These are phyloP conservation scores for Pseudogymnoascus sp. DNA, from an alignment of 2,329 filamentous ascomycete species.

Conservation along the genomic window DNA sequence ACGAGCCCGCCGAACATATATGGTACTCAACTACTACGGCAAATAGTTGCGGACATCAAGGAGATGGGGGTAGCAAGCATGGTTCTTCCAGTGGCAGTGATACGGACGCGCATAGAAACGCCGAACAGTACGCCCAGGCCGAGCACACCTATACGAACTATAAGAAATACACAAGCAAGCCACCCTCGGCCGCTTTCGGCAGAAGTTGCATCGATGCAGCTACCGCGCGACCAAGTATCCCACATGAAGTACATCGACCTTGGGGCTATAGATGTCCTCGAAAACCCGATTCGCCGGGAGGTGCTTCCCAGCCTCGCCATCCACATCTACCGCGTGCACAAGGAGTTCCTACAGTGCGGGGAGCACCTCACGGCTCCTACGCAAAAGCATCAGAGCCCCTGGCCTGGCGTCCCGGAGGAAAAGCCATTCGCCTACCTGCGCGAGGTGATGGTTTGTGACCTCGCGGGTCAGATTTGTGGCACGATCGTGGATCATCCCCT, in stretches of 20 bases:
- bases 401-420: slow-evolving; percentile 80
- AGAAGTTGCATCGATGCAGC: slow-evolving; percentile 28
- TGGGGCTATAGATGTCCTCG: slow-evolving; percentile 79
- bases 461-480: slow-evolving; percentile 85
- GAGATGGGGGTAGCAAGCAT: slow-evolving; percentile 19
- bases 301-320: slow-evolving; percentile 69
- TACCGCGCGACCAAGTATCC: slow-evolving; percentile 38
- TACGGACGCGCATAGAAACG: not conserved
- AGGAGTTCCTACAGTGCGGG: slow-evolving; percentile 65
- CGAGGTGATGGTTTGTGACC: slow-evolving; percentile 85
- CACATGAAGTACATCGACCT: slow-evolving; percentile 72
- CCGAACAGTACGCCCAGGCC: not conserved
- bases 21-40: not conserved
- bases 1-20: not conserved
- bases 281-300: slow-evolving; percentile 67
- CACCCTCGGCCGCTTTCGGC: not conserved
- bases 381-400: slow-evolving; percentile 59
- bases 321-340: slow-evolving; percentile 75
- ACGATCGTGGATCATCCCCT: slow-evolving; percentile 53
- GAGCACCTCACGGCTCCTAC: slow-evolving; percentile 31
- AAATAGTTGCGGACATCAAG: slow-evolving; percentile 9
- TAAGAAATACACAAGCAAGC: not conserved
- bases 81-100: slow-evolving; percentile 15
- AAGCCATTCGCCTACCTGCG: slow-evolving; percentile 83
- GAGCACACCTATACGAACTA: not conserved